Conservation (phyloP, 306 rosid genomes). For the Boehmeria nivea region DNA sequence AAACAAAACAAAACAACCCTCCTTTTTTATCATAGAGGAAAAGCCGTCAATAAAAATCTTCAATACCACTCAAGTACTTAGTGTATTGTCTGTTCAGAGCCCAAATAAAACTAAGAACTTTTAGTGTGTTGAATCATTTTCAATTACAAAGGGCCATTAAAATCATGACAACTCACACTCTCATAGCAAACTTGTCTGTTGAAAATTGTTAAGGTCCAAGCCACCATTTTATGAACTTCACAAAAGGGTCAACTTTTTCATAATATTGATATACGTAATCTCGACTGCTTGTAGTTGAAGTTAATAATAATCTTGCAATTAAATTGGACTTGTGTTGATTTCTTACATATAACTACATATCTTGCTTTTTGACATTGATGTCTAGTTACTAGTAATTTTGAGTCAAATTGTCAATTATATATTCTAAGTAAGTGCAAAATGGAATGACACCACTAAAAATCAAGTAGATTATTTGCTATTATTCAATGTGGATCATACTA, state of each 20-base stretch:
- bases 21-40: no score
- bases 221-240: slow-evolving; percentile 43
- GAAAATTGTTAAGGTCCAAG: slow-evolving; percentile 17
- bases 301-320: no score
- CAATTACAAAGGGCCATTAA: slow-evolving; percentile 26
- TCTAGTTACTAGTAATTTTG: background rate
- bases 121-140: slow-evolving; percentile 8
- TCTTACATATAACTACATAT: background rate
- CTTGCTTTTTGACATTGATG: slow-evolving; percentile 7
- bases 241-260: slow-evolving; percentile 19
- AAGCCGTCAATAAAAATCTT: slow-evolving; percentile 25
- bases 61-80: slow-evolving; percentile 28
- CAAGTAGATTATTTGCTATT: slow-evolving; percentile 16
- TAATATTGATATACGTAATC: background rate
- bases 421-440: slow-evolving; percentile 19
- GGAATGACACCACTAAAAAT: slow-evolving; percentile 18
- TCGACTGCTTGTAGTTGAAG: slow-evolving; percentile 15
- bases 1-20: no score
- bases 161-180: slow-evolving; percentile 26
- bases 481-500: slow-evolving; percentile 5
- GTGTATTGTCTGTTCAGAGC: background rate
- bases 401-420: slow-evolving; percentile 41
- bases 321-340: no score
- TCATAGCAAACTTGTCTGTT: slow-evolving; percentile 19
- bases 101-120: no score